Evolutionary conservation across 2,329 filamentous ascomycete genomes (phyloP), one percentile per base, ranked within the genome.

Genomic region (Ascochyta viciae-villosae): DNA sequence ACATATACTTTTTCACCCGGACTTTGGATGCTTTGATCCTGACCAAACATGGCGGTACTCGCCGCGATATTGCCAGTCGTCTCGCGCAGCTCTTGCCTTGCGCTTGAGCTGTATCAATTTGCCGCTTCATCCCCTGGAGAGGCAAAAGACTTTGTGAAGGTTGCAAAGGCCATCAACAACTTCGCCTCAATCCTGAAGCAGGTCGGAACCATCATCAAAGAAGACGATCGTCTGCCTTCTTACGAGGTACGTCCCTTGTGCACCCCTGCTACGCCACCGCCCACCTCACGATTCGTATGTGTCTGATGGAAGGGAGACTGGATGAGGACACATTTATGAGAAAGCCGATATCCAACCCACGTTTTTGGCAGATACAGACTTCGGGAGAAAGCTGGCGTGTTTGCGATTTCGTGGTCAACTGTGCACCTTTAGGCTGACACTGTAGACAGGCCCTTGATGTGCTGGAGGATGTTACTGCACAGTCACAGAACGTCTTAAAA

Each of bases 111-210:
- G 27, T 77, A 76, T 57, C 64, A 64, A 40, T 55, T 72, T 33
- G 70, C 67, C 55, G 62, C 67, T 37, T 59, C 58, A 33, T 60
- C 66, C 9, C 54, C 66, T 12, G 54, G 58, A 50, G 63, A 65
- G 23, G 64, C 70, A 29, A 66, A 58, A 42, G 67, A 74, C 44
- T 52, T 72, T 29, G 59, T 68, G 45, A 61, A 54, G 26, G 58
- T 74, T n/a, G 73, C 75, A 12, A 72, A 63, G 48, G 60, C 63
- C n/a, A 68, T 76, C 50, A 75, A 70, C 57, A 66, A 67, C 35
- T 71, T 77, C 41, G 70, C 70, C 39, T 63, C 71, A 7, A 72
- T 70, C 29, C 47, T 77, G 54, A 76, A 77, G 58, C 74, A 78
- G 48, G 61, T 76, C 19, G 74, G 74, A 41, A 72, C 73, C 0